Evolutionary conservation across 108 stramenopile species (phyloP).

Genomic region (Nitzschia putrida): DNA sequence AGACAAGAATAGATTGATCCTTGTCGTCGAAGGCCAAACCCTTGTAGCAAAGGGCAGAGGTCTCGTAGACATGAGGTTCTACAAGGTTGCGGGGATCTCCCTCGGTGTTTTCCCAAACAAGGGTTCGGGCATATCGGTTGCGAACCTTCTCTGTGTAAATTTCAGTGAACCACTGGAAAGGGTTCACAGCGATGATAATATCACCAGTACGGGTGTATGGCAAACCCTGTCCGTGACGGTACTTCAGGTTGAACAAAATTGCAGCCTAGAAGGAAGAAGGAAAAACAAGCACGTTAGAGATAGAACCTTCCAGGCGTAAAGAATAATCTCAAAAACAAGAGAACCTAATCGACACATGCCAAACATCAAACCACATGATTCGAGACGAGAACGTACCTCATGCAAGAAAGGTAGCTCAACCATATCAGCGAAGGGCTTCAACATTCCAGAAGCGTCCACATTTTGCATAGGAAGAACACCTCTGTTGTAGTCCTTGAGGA

Average conservation of each 20-base stretch:
- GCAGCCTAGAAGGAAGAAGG: constrained; percentile 36
- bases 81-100: constrained; percentile 45
- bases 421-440: constrained; percentile 70
- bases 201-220: constrained; percentile 95
- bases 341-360: too few species aligned
- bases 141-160: constrained; percentile 77
- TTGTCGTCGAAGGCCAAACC: constrained; percentile 66
- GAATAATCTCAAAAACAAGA: background rate
- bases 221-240: constrained; percentile 63
- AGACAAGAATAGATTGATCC: constrained; percentile 86
- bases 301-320: background rate
- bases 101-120: constrained; percentile 58
- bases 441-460: constrained; percentile 44
- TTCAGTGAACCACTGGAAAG: constrained; percentile 88
- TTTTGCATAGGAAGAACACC: constrained; percentile 76
- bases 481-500: constrained; percentile 75
- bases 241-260: constrained; percentile 86
- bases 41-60: constrained; percentile 74
- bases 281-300: background rate
- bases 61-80: constrained; percentile 85
- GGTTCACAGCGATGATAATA: constrained; percentile 94
- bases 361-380: background rate
- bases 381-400: constrained; percentile 54
- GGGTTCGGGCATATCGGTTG: constrained; percentile 60
- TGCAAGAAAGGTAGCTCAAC: constrained; percentile 85